These are phyloP conservation scores for Phyllosticta paracitricarpa DNA, from an alignment of 2,329 filamentous ascomycete species.

Conservation along the genomic window DNA sequence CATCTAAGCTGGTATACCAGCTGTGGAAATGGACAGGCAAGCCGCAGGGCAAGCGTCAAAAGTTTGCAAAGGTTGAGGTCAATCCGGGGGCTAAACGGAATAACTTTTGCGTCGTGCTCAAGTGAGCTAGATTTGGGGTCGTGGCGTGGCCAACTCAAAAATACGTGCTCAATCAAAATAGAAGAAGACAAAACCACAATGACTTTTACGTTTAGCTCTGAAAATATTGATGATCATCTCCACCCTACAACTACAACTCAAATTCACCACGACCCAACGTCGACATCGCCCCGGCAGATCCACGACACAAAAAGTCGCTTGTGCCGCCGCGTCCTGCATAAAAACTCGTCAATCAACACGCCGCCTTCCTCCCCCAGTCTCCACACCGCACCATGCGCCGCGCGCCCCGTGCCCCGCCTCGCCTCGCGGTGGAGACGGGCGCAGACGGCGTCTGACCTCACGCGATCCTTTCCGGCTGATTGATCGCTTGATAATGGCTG, in stretches of 20 bases:
- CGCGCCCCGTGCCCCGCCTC: not conserved
- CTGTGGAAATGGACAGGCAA: conserved; percentile 55
- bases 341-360: not conserved
- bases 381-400: not conserved
- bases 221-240: not conserved
- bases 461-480: not conserved
- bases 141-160: not conserved
- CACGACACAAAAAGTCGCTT: not conserved
- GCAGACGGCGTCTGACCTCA: not conserved
- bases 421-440: not conserved
- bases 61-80: conserved; percentile 64
- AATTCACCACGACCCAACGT: not conserved
- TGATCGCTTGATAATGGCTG: not conserved
- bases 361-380: not conserved
- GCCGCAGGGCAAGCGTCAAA: conserved; percentile 16
- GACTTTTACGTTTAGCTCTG: too few relatives aligned
- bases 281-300: not conserved
- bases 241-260: not conserved
- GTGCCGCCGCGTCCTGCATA: not conserved
- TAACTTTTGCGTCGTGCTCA: conserved; percentile 76
- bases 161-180: not conserved
- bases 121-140: conserved; percentile 13
- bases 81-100: conserved; percentile 69
- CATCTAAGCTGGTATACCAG: conserved; percentile 77
- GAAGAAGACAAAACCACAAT: too few relatives aligned